Percentiles rank a stretch among this genome's conserved stretches.
Conservation (phyloP, 768 basidiomycete genomes). For the Podaxis sp. region DNA sequence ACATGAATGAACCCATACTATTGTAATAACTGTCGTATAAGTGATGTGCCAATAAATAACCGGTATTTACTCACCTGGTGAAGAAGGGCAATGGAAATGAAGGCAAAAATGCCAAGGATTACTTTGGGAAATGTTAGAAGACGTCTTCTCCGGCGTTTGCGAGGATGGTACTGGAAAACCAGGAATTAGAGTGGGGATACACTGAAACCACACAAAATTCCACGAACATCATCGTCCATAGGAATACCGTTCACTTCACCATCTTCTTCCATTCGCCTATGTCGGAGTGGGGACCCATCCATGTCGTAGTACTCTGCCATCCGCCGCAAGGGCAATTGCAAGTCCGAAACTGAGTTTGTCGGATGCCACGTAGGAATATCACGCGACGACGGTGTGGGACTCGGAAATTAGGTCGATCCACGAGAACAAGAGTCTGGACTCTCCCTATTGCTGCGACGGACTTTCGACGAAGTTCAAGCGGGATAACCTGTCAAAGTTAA, state of each 20-base stretch:
- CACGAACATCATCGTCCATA: background rate
- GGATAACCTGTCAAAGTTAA: background rate
- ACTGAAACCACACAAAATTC: background rate
- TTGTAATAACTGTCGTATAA: background rate
- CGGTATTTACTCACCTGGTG: background rate
- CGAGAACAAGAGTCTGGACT: background rate
- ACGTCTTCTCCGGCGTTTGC: background rate
- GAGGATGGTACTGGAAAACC: background rate
- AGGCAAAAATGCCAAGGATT: background rate
- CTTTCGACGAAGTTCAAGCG: background rate
- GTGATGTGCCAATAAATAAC: background rate
- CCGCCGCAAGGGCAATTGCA: background rate
- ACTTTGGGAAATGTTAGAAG: background rate
- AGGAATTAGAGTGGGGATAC: no score
- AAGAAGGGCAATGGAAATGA: constrained; percentile 1
- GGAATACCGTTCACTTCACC: background rate
- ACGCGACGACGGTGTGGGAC: background rate
- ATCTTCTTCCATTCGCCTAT: constrained; percentile 11
- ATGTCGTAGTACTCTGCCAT: constrained; percentile 9
- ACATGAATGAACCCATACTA: constrained; percentile 1
- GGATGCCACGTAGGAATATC: constrained; percentile 7
- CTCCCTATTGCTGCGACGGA: background rate
- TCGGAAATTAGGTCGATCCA: background rate
- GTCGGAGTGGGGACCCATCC: constrained; percentile 4
- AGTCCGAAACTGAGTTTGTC: background rate